Evolutionary conservation across 208 protist genomes (phyloP), one percentile per base, ranked within the genome.

Genomic region (Acanthamoeba castellanii): DNA sequence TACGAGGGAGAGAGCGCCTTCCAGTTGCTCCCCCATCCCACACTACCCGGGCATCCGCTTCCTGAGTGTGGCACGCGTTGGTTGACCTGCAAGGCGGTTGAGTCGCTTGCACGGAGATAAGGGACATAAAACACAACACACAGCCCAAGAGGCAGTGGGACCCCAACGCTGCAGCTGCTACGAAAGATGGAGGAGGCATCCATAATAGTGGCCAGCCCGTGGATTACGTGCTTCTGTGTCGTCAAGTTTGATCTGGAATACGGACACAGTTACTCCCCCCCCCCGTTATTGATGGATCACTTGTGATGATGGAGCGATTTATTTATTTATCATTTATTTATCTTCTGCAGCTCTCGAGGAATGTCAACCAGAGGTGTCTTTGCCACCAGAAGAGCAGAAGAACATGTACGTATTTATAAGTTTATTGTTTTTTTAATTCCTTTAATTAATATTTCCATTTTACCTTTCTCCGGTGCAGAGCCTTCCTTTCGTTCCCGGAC

Each of bases 171-270:
- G 5, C 57, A 27, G 22, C 57, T 1, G 37, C 45, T 13, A 47
- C 45, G 45, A 47, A 47, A 66, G 22, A 66, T 66, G 59, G 66
- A 42, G 30, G 30, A 37, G n/a, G n/a, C 30, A 0, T 4, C 66
- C 27, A 13, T 9, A 11, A 22, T 5, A 2, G 66, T 1, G 14
- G 66, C 27, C 37, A 88, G 50, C 50, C 81, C 81, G 13, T 88
- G 81, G 81, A n/a, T 88, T 32, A 88, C 81, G 18, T 88, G 81
- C 81, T 88, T 88, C 13, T 66, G 22, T 27, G 81, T 88, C 0
- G 81, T 88, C 22, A 88, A 88, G 34, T 88, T 88, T 8, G 81
- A 88, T 8, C 81, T 88, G 50, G 81, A 88, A 25, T 88, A 88
- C 47, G 81, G 81, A 32, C 81, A 88, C 81, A 88, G 81, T 88